Evolutionary conservation across 768 basidiomycete species (phyloP).

Genomic region (Crassisporium funariophilum): DNA sequence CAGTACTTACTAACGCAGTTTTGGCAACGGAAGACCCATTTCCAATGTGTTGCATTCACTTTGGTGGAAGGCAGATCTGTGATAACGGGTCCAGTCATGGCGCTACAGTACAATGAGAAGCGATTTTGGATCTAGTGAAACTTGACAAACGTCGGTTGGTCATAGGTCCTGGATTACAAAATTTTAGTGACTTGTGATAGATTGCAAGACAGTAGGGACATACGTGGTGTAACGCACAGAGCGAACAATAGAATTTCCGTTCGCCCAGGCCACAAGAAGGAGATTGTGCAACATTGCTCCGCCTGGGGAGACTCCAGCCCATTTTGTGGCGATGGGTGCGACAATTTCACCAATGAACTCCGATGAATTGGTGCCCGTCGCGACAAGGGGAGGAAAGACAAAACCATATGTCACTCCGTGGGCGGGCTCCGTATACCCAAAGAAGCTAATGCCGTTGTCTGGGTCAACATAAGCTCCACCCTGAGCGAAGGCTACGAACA

Average conservation of each 20-base stretch:
- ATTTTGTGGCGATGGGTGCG: conserved; percentile 53
- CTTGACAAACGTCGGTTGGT: conserved; percentile 46
- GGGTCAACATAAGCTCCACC: conserved; percentile 49
- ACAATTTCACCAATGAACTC: conserved; percentile 69
- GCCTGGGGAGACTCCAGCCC: conserved; percentile 56
- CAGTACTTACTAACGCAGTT: conserved; percentile 58
- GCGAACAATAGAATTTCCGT: conserved; percentile 51
- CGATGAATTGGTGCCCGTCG: conserved; percentile 37
- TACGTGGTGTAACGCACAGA: conserved; percentile 58
- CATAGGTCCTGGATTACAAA: conserved; percentile 43
- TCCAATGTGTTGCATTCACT: conserved; percentile 65
- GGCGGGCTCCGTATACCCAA: conserved; percentile 43
- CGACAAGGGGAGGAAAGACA: conserved; percentile 51
- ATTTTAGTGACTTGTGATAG: neutral
- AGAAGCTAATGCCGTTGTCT: conserved; percentile 59
- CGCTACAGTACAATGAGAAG: conserved; percentile 25
- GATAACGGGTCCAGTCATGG: conserved; percentile 50
- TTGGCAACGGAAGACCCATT: conserved; percentile 69
- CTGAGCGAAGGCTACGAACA: conserved; percentile 43
- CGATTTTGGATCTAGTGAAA: neutral
- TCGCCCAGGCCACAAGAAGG: conserved; percentile 63
- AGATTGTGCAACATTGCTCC: conserved; percentile 59
- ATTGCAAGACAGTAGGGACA: conserved; percentile 22
- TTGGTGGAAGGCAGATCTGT: conserved; percentile 51
- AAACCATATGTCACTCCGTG: conserved; percentile 49